Conservation (phyloP, 306 rosid species). For the Cucumis sativus region Cucumber_9930_V3 NC_026657.2:24737501-24738000, state of each 20-base stretch:
- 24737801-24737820: conserved; percentile 13
- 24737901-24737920: background rate
- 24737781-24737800: conserved; percentile 52
- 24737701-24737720: conserved; percentile 49
- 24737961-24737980: too few relatives aligned
- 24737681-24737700: conserved; percentile 65
- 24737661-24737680: conserved; percentile 33
- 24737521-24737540: too few relatives aligned
- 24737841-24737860: conserved; percentile 17
- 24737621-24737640: conserved; percentile 23
- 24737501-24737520: too few relatives aligned
- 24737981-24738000: too few relatives aligned
- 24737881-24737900: background rate
- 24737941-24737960: too few relatives aligned
- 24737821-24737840: conserved; percentile 20
- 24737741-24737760: conserved; percentile 3
- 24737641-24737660: conserved; percentile 44
- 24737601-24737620: too few relatives aligned
- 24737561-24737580: too few relatives aligned
- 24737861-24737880: background rate
- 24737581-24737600: too few relatives aligned
- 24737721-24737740: conserved; percentile 2
- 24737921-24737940: too few relatives aligned
- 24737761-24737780: too few relatives aligned
- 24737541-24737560: too few relatives aligned